Evolutionary conservation across 164 flowering plant species (phyloP).

Genomic region (Vitis cinerea): DNA sequence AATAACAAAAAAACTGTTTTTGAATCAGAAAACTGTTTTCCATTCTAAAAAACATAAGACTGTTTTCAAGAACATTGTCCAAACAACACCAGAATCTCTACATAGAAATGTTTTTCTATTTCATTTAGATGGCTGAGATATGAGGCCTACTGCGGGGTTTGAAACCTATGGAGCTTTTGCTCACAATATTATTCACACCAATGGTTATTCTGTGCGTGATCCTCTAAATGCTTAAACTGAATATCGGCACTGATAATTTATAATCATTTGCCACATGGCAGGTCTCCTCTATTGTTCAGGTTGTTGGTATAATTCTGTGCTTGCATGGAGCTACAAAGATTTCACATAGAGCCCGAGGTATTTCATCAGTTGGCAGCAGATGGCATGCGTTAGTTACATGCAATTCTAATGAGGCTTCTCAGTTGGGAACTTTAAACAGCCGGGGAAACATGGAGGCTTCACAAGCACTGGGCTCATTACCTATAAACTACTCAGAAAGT

Average conservation of each 20-base stretch:
- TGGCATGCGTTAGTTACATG: slow-evolving; percentile 67
- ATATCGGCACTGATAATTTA: background rate
- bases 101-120: too few relatives aligned
- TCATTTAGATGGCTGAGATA: too few relatives aligned
- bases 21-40: too few relatives aligned
- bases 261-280: slow-evolving; percentile 21
- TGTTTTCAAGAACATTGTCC: too few relatives aligned
- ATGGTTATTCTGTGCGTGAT: too few relatives aligned
- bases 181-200: too few relatives aligned
- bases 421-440: slow-evolving; percentile 22
- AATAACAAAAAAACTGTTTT: too few relatives aligned
- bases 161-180: too few relatives aligned
- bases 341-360: slow-evolving; percentile 66
- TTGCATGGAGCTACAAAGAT: slow-evolving; percentile 66
- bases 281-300: slow-evolving; percentile 63
- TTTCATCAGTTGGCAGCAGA: slow-evolving; percentile 59
- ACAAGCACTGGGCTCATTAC: background rate
- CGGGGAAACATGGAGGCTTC: slow-evolving; percentile 23
- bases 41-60: too few relatives aligned
- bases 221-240: too few relatives aligned
- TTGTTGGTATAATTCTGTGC: slow-evolving; percentile 58
- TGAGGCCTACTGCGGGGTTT: too few relatives aligned
- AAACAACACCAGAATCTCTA: too few relatives aligned
- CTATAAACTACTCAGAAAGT: slow-evolving; percentile 21
- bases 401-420: slow-evolving; percentile 35